Percentiles rank a stretch among this genome's conserved stretches.
Conservation (phyloP, 805 yeast genomes). For the Candida parachauliodes region DNA sequence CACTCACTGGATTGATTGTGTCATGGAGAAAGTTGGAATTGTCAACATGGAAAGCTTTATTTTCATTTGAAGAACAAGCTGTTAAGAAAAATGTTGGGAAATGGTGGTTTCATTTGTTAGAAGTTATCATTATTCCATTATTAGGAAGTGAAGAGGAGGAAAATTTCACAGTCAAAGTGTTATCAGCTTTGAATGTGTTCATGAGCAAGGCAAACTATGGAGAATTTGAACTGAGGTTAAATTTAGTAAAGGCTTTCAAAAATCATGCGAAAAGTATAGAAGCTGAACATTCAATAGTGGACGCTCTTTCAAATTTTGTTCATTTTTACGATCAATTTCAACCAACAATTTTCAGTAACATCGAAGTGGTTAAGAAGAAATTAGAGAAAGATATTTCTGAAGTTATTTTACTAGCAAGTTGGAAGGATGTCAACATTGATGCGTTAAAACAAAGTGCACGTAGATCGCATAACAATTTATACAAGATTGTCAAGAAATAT, state of each 20-base stretch:
- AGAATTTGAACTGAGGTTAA: constrained; percentile 59
- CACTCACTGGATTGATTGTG: constrained; percentile 66
- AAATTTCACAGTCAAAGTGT: constrained; percentile 22
- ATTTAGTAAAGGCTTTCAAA: constrained; percentile 61
- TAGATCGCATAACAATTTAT: constrained; percentile 78
- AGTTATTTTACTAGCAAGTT: constrained; percentile 83
- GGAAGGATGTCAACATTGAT: constrained; percentile 94
- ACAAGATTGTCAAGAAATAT: constrained; percentile 80
- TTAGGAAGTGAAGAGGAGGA: constrained; percentile 32
- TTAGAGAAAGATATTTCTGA: constrained; percentile 81
- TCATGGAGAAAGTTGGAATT: constrained; percentile 90
- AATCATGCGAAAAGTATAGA: constrained; percentile 43
- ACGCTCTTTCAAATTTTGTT: constrained; percentile 55
- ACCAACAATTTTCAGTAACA: constrained; percentile 42
- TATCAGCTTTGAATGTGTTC: constrained; percentile 65
- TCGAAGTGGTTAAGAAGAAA: constrained; percentile 45
- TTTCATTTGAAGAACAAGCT: constrained; percentile 56
- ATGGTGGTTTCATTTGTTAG: constrained; percentile 93
- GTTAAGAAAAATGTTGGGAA: constrained; percentile 54
- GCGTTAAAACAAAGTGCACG: constrained; percentile 93
- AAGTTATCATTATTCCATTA: constrained; percentile 60
- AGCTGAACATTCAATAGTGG: constrained; percentile 17
- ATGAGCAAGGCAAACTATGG: constrained; percentile 76
- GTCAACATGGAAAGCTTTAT: constrained; percentile 77
- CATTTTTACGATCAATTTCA: constrained; percentile 66